These are phyloP conservation scores for Xylaria arbuscula DNA, from an alignment of 2,329 filamentous ascomycete genomes.

Conservation along the genomic window DNA sequence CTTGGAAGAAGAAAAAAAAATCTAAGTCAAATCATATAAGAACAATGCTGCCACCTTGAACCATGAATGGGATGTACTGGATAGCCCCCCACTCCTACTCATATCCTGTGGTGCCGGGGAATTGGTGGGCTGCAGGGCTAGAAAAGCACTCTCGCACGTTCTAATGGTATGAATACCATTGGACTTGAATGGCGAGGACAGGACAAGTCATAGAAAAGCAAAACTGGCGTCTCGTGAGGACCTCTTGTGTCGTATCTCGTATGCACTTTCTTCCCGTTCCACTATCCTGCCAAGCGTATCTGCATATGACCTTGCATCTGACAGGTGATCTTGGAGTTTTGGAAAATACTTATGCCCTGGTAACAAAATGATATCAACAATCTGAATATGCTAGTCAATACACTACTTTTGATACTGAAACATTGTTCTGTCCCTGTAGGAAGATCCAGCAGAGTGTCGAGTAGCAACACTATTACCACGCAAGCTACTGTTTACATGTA, in stretches of 20 bases:
- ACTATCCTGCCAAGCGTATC: conserved; percentile 7
- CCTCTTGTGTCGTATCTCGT: conserved; percentile 11
- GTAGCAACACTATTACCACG: conserved; percentile 2
- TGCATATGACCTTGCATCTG: conserved; percentile 10
- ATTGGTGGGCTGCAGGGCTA: conserved; percentile 16
- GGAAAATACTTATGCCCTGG: background rate
- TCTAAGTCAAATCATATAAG: conserved; percentile 17
- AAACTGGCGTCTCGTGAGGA: background rate
- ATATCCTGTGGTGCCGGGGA: conserved; percentile 2
- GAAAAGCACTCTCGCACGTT: conserved; percentile 1
- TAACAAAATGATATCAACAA: conserved; percentile 15
- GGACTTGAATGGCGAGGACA: conserved; percentile 8
- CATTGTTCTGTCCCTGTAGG: conserved; percentile 6
- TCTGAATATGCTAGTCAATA: background rate
- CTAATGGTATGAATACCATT: too few relatives aligned
- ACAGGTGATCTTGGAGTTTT: conserved; percentile 19
- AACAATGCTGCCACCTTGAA: conserved; percentile 22
- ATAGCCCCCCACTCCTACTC: conserved; percentile 5
- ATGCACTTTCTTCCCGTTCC: background rate
- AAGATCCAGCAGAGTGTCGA: conserved; percentile 5
- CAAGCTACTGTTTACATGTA: background rate
- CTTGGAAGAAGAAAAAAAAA: conserved; percentile 3
- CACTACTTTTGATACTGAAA: conserved; percentile 15
- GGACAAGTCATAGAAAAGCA: conserved; percentile 14
- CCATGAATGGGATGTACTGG: conserved; percentile 11